phyloP scores from a whole-genome alignment of 2,329 filamentous ascomycete species.

The Ascochyta lentis region DNA sequence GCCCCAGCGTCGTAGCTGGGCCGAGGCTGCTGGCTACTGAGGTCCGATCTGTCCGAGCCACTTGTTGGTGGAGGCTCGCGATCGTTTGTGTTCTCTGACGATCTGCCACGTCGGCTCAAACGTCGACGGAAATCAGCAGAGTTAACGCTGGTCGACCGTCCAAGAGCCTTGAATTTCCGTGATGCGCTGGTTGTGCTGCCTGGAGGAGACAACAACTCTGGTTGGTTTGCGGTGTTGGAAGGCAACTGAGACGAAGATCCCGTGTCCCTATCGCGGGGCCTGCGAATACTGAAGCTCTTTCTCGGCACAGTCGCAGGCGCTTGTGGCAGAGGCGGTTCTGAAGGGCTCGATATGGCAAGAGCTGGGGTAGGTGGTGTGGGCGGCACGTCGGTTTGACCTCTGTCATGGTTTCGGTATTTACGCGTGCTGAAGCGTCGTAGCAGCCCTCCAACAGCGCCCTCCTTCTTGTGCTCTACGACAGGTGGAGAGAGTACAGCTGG shows the following conservation, averaged over 20 bases:
- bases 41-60: conserved; percentile 76
- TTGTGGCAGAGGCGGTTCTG: conserved; percentile 56
- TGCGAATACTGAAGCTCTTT: conserved; percentile 87
- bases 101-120: conserved; percentile 60
- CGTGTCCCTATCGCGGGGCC: conserved; percentile 61
- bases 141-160: conserved; percentile 89
- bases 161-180: conserved; percentile 71
- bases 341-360: conserved; percentile 79
- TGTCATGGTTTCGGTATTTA: conserved; percentile 67
- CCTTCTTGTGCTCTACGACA: conserved; percentile 71
- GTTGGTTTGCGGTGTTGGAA: conserved; percentile 68
- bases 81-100: conserved; percentile 59
- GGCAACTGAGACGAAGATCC: conserved; percentile 59
- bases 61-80: conserved; percentile 74
- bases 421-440: conserved; percentile 91
- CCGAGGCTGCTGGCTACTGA: conserved; percentile 56
- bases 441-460: conserved; percentile 83
- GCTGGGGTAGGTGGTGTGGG: conserved; percentile 74
- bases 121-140: conserved; percentile 81
- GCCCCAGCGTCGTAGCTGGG: conserved; percentile 56
- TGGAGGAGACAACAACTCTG: conserved; percentile 78
- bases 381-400: conserved; percentile 61
- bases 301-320: conserved; percentile 64
- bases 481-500: conserved; percentile 63
- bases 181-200: conserved; percentile 63